Conservation (phyloP, 805 yeast species). For the Zygosaccharomyces bailii region DNA sequence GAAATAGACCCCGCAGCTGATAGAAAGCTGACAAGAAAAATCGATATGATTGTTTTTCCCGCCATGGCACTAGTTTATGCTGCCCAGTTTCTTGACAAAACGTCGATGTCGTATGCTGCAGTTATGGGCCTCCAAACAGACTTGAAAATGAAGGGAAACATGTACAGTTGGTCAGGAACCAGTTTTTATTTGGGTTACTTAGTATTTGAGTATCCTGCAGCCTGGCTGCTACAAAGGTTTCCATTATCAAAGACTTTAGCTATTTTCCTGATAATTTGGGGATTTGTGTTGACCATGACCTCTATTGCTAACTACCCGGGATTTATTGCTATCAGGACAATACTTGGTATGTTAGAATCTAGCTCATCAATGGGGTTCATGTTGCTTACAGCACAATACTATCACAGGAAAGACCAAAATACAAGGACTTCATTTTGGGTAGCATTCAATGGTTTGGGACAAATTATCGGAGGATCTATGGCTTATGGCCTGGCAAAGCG, state of each 20-base stretch:
- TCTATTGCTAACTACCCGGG: constrained; percentile 46
- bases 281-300: constrained; percentile 47
- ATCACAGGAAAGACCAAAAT: constrained; percentile 48
- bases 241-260: constrained; percentile 52
- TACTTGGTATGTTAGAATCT: constrained; percentile 52
- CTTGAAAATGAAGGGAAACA: constrained; percentile 44
- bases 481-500: constrained; percentile 54
- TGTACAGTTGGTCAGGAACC: constrained; percentile 50
- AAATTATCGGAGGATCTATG: constrained; percentile 43
- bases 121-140: constrained; percentile 57
- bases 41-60: constrained; percentile 47
- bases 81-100: constrained; percentile 54
- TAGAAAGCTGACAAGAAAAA: constrained; percentile 37
- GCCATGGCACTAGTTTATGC: constrained; percentile 52
- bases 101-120: constrained; percentile 57
- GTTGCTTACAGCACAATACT: constrained; percentile 57
- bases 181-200: constrained; percentile 52
- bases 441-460: constrained; percentile 49
- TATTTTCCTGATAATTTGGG: constrained; percentile 49
- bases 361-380: constrained; percentile 52
- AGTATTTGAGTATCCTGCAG: constrained; percentile 48
- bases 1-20: constrained; percentile 30
- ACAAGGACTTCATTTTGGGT: constrained; percentile 53
- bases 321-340: constrained; percentile 48
- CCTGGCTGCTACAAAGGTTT: constrained; percentile 45